phyloP scores from a whole-genome alignment of 192 early-diverging fungal species.

The Dissophora ornata region DNA sequence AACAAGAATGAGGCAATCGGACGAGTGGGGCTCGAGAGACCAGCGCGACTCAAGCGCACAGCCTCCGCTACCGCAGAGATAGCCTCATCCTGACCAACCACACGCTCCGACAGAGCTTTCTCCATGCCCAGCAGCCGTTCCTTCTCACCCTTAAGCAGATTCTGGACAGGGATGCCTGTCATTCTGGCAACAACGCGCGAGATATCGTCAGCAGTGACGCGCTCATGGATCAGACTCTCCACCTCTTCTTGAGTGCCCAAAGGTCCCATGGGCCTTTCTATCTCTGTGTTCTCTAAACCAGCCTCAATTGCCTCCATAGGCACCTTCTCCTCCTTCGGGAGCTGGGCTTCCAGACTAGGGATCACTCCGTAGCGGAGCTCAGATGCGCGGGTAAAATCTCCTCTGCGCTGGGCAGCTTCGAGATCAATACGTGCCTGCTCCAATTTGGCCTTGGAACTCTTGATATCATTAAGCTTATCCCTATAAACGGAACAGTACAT shows the following conservation, averaged over 20 bases:
- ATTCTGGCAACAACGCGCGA: slow-evolving; percentile 77
- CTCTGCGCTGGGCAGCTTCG: slow-evolving; percentile 76
- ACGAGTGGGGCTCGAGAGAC: slow-evolving; percentile 75
- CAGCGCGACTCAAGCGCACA: slow-evolving; percentile 80
- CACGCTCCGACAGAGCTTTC: slow-evolving; percentile 62
- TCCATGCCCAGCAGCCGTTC: slow-evolving; percentile 82
- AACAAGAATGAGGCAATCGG: slow-evolving; percentile 86
- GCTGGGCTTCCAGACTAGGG: slow-evolving; percentile 74
- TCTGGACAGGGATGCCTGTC: slow-evolving; percentile 86
- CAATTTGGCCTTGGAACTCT: slow-evolving; percentile 73
- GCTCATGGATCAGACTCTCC: slow-evolving; percentile 78
- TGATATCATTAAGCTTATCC: slow-evolving; percentile 74
- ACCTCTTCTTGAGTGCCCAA: slow-evolving; percentile 50
- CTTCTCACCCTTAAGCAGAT: slow-evolving; percentile 75
- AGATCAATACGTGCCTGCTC: slow-evolving; percentile 82
- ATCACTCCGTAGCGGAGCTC: slow-evolving; percentile 85
- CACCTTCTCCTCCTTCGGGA: slow-evolving; percentile 61
- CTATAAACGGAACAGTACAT: not conserved
- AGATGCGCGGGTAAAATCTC: slow-evolving; percentile 78
- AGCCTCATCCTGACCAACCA: slow-evolving; percentile 81
- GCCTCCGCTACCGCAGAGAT: slow-evolving; percentile 77
- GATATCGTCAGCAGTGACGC: slow-evolving; percentile 83
- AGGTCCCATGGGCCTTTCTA: slow-evolving; percentile 22
- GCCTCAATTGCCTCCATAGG: slow-evolving; percentile 62
- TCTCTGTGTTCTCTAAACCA: slow-evolving; percentile 31